Percentiles rank a stretch among this genome's conserved stretches.
Evolutionary conservation across 2,329 filamentous ascomycete genomes (phyloP).

Genomic region (Cytospora chrysosperma): DNA sequence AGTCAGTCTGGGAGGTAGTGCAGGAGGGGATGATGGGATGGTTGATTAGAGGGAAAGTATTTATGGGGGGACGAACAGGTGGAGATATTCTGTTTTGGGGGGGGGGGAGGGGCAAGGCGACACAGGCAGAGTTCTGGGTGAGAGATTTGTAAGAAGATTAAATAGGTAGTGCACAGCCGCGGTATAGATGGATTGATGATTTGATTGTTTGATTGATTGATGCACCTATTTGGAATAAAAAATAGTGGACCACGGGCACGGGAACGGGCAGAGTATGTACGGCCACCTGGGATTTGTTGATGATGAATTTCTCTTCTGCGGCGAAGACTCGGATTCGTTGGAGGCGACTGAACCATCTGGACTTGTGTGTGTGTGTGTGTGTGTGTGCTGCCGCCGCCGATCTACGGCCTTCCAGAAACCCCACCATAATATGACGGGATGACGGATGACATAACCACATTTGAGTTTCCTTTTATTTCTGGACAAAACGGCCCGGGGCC

Average conservation of each 20-base stretch:
- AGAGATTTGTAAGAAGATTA: not conserved
- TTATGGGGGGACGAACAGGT: not conserved
- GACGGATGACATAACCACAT: conserved; percentile 15
- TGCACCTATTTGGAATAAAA: too few relatives aligned
- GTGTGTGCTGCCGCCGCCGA: not conserved
- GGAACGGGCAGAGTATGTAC: not conserved
- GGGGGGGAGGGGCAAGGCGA: too few relatives aligned
- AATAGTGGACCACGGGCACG: conserved; percentile 3
- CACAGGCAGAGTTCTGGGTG: too few relatives aligned
- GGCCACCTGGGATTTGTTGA: too few relatives aligned
- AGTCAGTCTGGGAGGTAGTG: not conserved
- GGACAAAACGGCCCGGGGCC: not conserved
- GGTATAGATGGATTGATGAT: too few relatives aligned
- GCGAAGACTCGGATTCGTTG: not conserved
- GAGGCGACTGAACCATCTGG: too few relatives aligned
- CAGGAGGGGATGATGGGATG: not conserved
- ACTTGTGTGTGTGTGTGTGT: too few relatives aligned
- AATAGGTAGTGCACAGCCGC: too few relatives aligned
- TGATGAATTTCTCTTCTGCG: not conserved
- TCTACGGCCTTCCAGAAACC: conserved; percentile 15
- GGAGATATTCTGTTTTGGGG: too few relatives aligned
- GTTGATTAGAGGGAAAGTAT: not conserved
- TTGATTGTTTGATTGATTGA: too few relatives aligned
- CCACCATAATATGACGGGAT: conserved; percentile 3
- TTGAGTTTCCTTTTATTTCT: not conserved